phyloP scores from a whole-genome alignment of 1,139 yeast species.

The Kodamaea suecica region DNA sequence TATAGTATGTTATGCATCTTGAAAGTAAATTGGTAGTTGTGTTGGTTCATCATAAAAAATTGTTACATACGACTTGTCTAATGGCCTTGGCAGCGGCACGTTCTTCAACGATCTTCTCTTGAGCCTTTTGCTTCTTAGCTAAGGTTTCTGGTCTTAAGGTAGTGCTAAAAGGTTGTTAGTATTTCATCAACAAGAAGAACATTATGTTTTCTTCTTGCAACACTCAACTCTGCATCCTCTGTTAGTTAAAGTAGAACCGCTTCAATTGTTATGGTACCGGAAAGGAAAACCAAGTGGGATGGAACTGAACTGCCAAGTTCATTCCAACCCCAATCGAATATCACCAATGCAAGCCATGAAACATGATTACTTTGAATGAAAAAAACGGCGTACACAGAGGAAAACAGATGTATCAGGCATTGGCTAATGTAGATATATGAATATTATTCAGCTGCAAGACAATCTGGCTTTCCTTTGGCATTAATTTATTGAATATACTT shows the following conservation, averaged over 20 bases:
- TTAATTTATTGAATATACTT: slow-evolving; percentile 3
- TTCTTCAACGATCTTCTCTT: slow-evolving; percentile 81
- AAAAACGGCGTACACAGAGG: slow-evolving; percentile 35
- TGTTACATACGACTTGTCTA: slow-evolving; percentile 84
- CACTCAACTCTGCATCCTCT: slow-evolving; percentile 3
- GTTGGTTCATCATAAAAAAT: no score
- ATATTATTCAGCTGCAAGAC: slow-evolving; percentile 40
- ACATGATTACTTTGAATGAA: neutral
- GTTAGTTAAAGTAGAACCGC: slow-evolving; percentile 4
- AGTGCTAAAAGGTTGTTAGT: slow-evolving; percentile 38
- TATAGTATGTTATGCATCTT: slow-evolving; percentile 62
- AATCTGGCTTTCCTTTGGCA: slow-evolving; percentile 46
- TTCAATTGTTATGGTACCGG: slow-evolving; percentile 18
- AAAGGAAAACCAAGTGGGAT: slow-evolving; percentile 23
- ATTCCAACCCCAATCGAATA: slow-evolving; percentile 34
- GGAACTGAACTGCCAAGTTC: slow-evolving; percentile 50
- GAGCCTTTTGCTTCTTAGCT: slow-evolving; percentile 90
- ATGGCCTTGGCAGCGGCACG: slow-evolving; percentile 85
- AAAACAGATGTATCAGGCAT: slow-evolving; percentile 51
- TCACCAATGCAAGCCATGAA: slow-evolving; percentile 1
- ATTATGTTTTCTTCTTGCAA: neutral
- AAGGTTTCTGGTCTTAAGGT: slow-evolving; percentile 85
- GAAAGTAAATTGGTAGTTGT: slow-evolving; percentile 23
- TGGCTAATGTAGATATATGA: slow-evolving; percentile 33
- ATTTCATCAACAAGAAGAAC: slow-evolving; percentile 9